A percentile compares a stretch with the other conserved stretches of the same genome.
Conservation (phyloP, 2,329 filamentous ascomycete species). For the Phyllosticta capitalensis region DNA sequence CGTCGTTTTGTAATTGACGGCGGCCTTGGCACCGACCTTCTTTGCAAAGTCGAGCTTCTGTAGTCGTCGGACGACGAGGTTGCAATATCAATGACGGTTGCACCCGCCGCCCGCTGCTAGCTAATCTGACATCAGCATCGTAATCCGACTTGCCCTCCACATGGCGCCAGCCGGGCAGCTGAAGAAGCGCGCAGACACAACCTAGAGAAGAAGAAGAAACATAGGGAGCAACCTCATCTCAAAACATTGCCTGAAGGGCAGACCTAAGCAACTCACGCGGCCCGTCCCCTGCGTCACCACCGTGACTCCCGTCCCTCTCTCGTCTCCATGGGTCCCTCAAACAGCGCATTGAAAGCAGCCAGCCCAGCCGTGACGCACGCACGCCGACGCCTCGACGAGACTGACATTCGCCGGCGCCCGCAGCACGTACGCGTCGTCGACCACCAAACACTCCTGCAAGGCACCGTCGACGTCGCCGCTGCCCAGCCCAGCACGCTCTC, state of each 20-base stretch:
- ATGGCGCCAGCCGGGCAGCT: not conserved
- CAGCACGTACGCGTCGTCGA: constrained; percentile 33
- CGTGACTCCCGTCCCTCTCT: constrained; percentile 22
- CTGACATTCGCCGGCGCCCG: constrained; percentile 29
- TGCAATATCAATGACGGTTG: constrained; percentile 38
- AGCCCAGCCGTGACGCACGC: constrained; percentile 36
- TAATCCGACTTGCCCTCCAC: not conserved
- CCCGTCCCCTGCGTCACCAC: constrained; percentile 27
- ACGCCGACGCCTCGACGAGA: constrained; percentile 29
- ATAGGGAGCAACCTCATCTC: not conserved
- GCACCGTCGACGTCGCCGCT: constrained; percentile 30
- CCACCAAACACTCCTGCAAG: constrained; percentile 33
- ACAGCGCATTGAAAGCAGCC: constrained; percentile 42
- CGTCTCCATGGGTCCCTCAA: constrained; percentile 25
- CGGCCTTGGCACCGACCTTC: constrained; percentile 34
- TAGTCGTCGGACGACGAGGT: constrained; percentile 42
- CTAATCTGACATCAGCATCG: constrained; percentile 9
- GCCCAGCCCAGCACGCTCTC: constrained; percentile 6
- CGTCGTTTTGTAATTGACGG: constrained; percentile 41
- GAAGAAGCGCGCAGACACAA: not conserved
- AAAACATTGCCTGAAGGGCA: constrained; percentile 9
- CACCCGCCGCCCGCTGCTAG: constrained; percentile 39
- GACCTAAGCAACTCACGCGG: constrained; percentile 12
- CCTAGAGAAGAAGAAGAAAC: constrained; percentile 16
- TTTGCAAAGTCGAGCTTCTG: constrained; percentile 36